Evolutionary conservation across 805 yeast genomes (phyloP), one percentile per base, ranked within the genome.

Genomic region (Metschnikowia chrysomelidarum): DNA sequence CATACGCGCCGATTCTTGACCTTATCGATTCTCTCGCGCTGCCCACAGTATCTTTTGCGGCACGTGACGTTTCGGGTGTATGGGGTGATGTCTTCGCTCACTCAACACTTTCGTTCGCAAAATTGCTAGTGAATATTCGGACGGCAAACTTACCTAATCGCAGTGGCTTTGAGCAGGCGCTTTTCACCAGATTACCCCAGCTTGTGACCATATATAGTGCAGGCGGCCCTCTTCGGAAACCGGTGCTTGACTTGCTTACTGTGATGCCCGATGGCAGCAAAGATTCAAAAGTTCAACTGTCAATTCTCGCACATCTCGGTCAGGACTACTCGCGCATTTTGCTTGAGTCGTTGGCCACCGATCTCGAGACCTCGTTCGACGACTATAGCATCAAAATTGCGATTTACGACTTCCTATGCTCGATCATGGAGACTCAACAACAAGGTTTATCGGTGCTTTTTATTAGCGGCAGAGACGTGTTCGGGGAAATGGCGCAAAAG

Each of bases 301-400:
- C 96, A 1, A 61, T 91, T 30, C 65, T 91, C 24, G 84, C 97
- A 0, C 87, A 87, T 54, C 61, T 91, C 35, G 93, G 95, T 4
- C 66, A 73, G n/a, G 66, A 70, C 13, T 71, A 76, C 45, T 74
- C 95, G 0, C 71, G 70, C 18, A 59, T 76, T 3, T 66, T 91
- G 19, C 62, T 86, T 7, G 65, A 69, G n/a, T 71, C 82, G 1
- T 56, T 91, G 19, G 72, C 78, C 0, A 45, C 69, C 0, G 88
- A 86, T 46, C 63, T 88, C 48, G 71, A 73, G 19, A 76, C 74
- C 43, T 64, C 75, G 0, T 64, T 78, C 43, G 78, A 75, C 35
- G 75, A 73, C 44, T 69, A 69, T 40, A 56, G 57, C n/a, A 59
- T 80, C 29, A 75, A 77, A 41, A 71, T 77, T 20, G 62, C 73